Conservation (phyloP, 306 rosid species). For the Dryas alaskensis region DNA sequence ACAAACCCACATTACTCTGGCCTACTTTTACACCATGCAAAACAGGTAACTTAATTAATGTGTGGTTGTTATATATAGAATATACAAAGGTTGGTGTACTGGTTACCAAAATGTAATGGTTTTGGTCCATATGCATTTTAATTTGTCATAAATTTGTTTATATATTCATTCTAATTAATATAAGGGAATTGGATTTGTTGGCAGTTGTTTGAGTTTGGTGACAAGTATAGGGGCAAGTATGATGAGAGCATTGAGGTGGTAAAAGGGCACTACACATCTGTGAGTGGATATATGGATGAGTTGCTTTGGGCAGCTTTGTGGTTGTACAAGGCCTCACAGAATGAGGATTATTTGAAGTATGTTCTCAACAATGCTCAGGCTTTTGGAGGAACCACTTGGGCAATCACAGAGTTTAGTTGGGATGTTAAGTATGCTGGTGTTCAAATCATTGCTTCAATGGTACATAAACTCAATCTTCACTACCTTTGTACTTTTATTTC, state of each 20-base stretch:
- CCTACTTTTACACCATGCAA: constrained; percentile 74
- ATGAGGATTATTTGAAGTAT: constrained; percentile 51
- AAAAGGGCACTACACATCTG: constrained; percentile 62
- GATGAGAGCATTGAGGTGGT: constrained; percentile 68
- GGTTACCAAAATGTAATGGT: constrained; percentile 14
- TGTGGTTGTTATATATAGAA: background rate
- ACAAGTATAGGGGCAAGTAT: constrained; percentile 65
- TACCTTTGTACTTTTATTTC: background rate
- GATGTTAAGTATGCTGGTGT: constrained; percentile 72
- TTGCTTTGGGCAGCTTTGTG: constrained; percentile 82
- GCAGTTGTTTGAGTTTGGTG: constrained; percentile 85
- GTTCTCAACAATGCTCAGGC: constrained; percentile 43
- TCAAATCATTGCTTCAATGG: constrained; percentile 75
- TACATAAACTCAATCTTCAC: constrained; percentile 9
- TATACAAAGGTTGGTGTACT: constrained; percentile 11
- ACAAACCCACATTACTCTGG: constrained; percentile 72
- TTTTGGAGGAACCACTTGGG: constrained; percentile 82
- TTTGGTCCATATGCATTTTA: background rate
- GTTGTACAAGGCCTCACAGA: constrained; percentile 62
- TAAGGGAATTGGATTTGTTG: constrained; percentile 8
- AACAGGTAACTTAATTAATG: constrained; percentile 48
- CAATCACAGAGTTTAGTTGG: constrained; percentile 79
- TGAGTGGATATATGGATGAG: constrained; percentile 89
- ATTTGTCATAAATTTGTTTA: background rate
- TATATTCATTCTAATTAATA: background rate